Evolutionary conservation across 257 asterid genomes (phyloP), one percentile per base, ranked within the genome.

Genomic region (Rauvolfia tetraphylla): DNA sequence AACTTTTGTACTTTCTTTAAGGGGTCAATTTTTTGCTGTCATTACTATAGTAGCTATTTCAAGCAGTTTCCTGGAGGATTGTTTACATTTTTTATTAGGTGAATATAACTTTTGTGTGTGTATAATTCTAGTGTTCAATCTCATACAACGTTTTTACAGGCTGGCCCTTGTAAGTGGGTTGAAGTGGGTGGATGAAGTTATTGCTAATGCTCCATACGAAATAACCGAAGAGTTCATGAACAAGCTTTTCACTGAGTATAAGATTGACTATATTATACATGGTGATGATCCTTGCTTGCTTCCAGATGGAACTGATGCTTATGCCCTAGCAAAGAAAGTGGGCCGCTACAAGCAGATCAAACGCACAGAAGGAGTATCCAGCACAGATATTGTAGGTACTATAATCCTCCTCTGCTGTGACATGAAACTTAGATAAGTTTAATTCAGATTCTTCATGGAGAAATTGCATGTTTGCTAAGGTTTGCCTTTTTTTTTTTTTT

Each of bases 121-220:
- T 38, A 73, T 56, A 82, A 72, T 75, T 80, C 44, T 59, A 33
- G 48, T 77, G 48, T 77, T 76, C 51, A 34, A 53, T 79, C 87
- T 86, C 81, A 88, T 70, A 46, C 76, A 53, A 63, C 63, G 66
- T 74, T 41, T 75, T 85, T 80, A 51, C 92, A 94, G 97, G 91
- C 80, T 95, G 73, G 87, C 95, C 79, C 95, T 95, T 44, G 97
- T 95, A 83, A 89, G 95, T 79, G 98, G 98, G 72, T 84, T 95
- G 88, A 92, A 92, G 83, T 95, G 98, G 98, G 97, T 91, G 82
- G 98, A 92, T 83, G 98, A 92, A 87, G 98, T 95, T 54, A 92
- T 95, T 76, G 92, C 96, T 29, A 84, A 86, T 79, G 97, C 97
- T 56, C 98, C 98, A 69, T 95, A 95, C 77, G 98, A 72, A 83